Evolutionary conservation across 148 eudicot genomes (phyloP), one percentile per base, ranked within the genome.

Genomic region (Vaccinium myrtillus): DNA sequence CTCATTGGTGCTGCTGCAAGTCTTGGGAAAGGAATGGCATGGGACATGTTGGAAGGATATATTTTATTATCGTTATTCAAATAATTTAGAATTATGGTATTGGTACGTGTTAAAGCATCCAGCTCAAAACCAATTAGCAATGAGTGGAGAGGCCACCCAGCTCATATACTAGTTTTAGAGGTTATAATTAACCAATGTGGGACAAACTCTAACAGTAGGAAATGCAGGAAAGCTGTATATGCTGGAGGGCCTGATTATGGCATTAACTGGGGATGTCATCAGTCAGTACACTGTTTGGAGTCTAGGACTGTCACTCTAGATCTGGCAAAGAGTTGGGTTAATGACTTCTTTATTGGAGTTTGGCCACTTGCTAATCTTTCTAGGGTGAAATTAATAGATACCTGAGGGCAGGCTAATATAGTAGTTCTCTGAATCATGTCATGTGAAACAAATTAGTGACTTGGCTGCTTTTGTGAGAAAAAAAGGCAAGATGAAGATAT

Each of bases 401-500:
- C 21, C 2, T 73, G 77, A 36, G 49, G 77, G n/a, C 39, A 73
- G 11, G 10, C 50, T 39, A 36, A 39, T 39, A 39, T 15, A 6
- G 46, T 73, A 32, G 49, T 73, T 73, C 48, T 73, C 49, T 32
- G 23, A 73, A 73, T 73, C 49, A 36, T 5, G 12, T 69, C 39
- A 19, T 18, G 49, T 5, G 21, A 15, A 70, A 12, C 74, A 30
- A 69, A 5, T 69, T 13, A 30, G 23, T 36, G n/a, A 15, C 50
- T 0, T 73, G 48, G 50, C 77, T 73, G 77, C 49, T 36, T 73
- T 73, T 32, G 77, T 18, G 8, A 21, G 39, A 73, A 49, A 73
- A 73, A 69, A 27, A 27, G 74, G 74, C n/a, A 30, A 71, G 75
- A 27, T 71, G 75, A 71, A 71, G 75, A 71, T 27, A 71, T 36